Evolutionary conservation across 495 filamentous ascomycete species (phyloP).

Genomic region (Halenospora varia): DNA sequence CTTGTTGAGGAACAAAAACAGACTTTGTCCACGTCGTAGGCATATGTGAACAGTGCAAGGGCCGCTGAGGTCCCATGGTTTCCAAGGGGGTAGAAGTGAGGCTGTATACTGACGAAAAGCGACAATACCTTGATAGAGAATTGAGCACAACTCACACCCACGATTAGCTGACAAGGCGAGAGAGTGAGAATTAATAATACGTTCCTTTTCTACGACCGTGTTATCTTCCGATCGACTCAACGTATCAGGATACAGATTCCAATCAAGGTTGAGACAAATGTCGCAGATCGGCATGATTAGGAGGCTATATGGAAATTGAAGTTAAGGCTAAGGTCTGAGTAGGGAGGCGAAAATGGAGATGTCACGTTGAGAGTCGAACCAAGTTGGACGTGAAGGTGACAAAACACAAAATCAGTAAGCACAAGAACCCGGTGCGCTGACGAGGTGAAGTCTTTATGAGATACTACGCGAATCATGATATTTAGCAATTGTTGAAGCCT

Average conservation of each 20-base stretch:
- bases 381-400: no score
- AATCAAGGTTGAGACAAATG: conserved; percentile 2
- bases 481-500: no score
- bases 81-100: conserved; percentile 2
- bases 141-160: conserved; percentile 1
- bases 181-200: not conserved
- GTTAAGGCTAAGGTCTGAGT: no score
- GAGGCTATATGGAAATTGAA: no score
- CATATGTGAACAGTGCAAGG: not conserved
- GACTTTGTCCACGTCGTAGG: conserved; percentile 1
- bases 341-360: no score
- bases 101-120: conserved; percentile 6
- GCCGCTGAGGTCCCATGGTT: conserved; percentile 4
- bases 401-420: no score
- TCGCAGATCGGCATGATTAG: not conserved
- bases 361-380: no score
- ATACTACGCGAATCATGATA: no score
- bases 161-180: not conserved
- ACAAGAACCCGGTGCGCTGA: no score
- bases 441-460: no score
- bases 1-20: not conserved
- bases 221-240: not conserved
- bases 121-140: conserved; percentile 1
- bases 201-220: not conserved
- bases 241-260: not conserved